Conservation (phyloP, 73 alveolate genomes). For the Stentor coeruleus region DNA sequence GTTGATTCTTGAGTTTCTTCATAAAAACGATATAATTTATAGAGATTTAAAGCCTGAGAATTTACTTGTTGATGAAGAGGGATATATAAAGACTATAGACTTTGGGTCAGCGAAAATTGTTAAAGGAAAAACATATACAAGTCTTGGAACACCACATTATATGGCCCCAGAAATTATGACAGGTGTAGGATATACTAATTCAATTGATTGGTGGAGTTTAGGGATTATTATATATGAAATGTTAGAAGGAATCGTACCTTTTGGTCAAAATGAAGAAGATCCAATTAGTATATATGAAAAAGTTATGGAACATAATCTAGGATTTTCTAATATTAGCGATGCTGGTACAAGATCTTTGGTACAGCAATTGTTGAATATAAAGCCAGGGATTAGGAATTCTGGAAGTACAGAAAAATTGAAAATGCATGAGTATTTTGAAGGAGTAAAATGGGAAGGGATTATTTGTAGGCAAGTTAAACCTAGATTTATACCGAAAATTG, state of each 20-base stretch:
- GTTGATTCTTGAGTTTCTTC: conserved; percentile 25
- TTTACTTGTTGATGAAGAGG: neutral
- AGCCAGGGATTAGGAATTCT: neutral
- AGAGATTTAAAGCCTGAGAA: conserved; percentile 18
- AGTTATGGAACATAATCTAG: neutral
- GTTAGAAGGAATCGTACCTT: conserved; percentile 21
- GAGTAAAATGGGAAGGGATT: conserved; percentile 8
- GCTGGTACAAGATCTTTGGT: neutral
- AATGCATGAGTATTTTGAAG: conserved; percentile 5
- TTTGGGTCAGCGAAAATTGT: conserved; percentile 24
- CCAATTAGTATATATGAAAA: neutral
- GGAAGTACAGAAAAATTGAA: neutral
- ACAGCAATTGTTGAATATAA: neutral
- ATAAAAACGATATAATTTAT: neutral
- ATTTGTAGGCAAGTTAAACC: too few relatives aligned
- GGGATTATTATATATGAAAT: conserved; percentile 30
- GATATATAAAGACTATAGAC: neutral
- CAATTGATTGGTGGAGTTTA: conserved; percentile 23
- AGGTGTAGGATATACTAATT: neutral
- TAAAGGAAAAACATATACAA: conserved; percentile 16
- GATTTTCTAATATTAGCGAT: neutral
- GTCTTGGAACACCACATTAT: conserved; percentile 29
- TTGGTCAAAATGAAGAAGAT: neutral
- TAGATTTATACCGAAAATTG: too few relatives aligned
- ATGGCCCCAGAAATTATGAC: conserved; percentile 26